Percentiles rank a stretch among this genome's conserved stretches.
Conservation (phyloP, 2,329 filamentous ascomycete species). For the Pseudogymnoascus sp. region DNA sequence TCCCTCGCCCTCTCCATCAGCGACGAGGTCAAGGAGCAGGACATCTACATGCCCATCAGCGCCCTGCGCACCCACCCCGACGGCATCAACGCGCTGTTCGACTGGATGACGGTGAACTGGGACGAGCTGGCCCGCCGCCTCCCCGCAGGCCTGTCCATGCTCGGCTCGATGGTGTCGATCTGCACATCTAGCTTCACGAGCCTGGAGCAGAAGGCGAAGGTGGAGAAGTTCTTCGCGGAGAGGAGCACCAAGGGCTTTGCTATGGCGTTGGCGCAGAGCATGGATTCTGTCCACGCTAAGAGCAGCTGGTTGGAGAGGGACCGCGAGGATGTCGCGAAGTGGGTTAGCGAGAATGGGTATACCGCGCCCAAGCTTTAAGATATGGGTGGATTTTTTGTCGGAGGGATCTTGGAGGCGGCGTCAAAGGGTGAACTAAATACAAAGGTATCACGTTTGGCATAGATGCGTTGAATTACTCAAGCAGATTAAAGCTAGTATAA, state of each 20-base stretch:
- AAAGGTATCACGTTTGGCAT: background rate
- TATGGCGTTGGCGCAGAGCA: conserved; percentile 79
- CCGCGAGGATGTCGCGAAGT: conserved; percentile 63
- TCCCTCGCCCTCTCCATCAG: conserved; percentile 69
- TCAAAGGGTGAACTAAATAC: conserved; percentile 1
- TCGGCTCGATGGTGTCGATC: conserved; percentile 76
- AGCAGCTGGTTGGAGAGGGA: conserved; percentile 73
- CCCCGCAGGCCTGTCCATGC: conserved; percentile 77
- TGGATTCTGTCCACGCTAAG: conserved; percentile 79
- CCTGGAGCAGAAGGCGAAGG: conserved; percentile 63
- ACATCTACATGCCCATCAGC: conserved; percentile 81
- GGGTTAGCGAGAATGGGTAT: conserved; percentile 61
- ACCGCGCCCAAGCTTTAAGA: conserved; percentile 24
- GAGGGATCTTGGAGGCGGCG: background rate
- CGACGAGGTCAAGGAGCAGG: conserved; percentile 84
- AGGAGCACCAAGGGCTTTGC: conserved; percentile 86
- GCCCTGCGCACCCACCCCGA: conserved; percentile 68
- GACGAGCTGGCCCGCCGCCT: conserved; percentile 72
- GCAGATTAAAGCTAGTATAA: background rate
- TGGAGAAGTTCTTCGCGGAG: conserved; percentile 71
- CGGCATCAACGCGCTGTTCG: conserved; percentile 73
- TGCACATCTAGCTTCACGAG: conserved; percentile 74
- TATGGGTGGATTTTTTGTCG: conserved; percentile 2
- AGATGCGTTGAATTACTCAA: background rate
- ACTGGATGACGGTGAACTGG: conserved; percentile 84